Percentiles rank a stretch among this genome's conserved stretches.
Conservation (phyloP, 371 early-diverging fungal genomes). For the Mortierella sp. region DNA sequence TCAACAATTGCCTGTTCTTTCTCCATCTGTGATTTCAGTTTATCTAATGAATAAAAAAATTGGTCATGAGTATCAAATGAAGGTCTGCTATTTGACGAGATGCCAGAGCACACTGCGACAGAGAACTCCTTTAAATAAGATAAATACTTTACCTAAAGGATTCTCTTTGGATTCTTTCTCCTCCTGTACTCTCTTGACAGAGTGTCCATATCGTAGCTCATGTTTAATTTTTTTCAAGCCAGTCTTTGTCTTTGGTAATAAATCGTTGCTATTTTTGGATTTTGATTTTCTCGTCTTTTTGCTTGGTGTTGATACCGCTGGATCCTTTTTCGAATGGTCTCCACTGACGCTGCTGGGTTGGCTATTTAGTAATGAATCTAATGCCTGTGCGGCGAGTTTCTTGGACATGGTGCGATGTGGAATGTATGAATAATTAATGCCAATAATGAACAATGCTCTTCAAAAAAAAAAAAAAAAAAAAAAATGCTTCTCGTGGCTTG, state of each 20-base stretch:
- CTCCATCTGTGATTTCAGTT: constrained; percentile 34
- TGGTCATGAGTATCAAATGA: too few species aligned
- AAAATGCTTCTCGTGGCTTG: background rate
- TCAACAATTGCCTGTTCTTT: constrained; percentile 41
- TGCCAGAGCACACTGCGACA: too few species aligned
- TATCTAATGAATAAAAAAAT: constrained; percentile 17
- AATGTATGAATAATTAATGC: background rate
- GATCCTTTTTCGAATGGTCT: background rate
- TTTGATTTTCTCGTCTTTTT: constrained; percentile 14
- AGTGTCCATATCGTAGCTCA: constrained; percentile 69
- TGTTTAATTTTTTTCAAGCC: constrained; percentile 70
- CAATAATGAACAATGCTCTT: background rate
- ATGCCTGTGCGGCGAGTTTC: constrained; percentile 51
- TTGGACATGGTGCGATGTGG: constrained; percentile 34
- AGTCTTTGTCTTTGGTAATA: constrained; percentile 67
- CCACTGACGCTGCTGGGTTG: background rate
- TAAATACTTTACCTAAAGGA: constrained; percentile 68
- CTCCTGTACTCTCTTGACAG: constrained; percentile 58
- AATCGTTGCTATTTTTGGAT: constrained; percentile 12
- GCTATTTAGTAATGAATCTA: constrained; percentile 36
- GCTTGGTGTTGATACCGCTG: constrained; percentile 1
- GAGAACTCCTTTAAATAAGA: too few species aligned
- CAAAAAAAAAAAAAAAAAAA: constrained; percentile 15
- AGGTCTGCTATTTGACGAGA: too few species aligned
- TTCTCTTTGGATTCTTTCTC: constrained; percentile 60